Base-by-base conservation (phyloP, 1,284 basidiomycete species). In the Pseudozyma tsukubaensis region DNA sequence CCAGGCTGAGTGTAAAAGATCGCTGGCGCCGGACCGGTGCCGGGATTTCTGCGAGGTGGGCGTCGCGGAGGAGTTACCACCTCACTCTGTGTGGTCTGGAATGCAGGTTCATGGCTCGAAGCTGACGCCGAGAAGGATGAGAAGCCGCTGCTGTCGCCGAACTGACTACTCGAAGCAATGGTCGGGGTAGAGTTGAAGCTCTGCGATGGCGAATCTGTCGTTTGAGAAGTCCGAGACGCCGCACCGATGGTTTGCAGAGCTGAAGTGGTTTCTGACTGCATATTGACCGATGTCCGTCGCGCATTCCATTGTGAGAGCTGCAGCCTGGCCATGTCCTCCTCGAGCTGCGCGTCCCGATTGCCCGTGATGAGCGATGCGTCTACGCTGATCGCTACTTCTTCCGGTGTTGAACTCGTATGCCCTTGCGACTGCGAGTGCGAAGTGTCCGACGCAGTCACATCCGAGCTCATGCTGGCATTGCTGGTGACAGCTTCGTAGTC, bases 351-450 rank as follows among this genome's bases (percentile, higher is more conserved):
- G 39, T 70, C 57, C 0, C 59, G 50, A 36, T 74, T 55, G 12
- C 72, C 72, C 1, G 45, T 64, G 32, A 73, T 61, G 39, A 73
- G 42, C 3, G 60, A 61, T 8, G 71, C 39, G 13, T 65, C 65
- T 8, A 68, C 40, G 16, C 37, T 45, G 21, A 73, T 51, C 8
- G 57, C 57, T 9, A 60, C 12, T 37, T 68, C 65, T 12, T 49
- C 36, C 32, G 37, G n/a, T n/a, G n/a, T n/a, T n/a, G n/a, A n/a
- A n/a, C n/a, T 24, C 2, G 47, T 39, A 10, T 11, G 10, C 7
- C 18, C 19, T 7, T 53, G 12, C 24, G 50, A 32, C 4, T 55
- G 54, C 50, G 58, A 56, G 37, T 48, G 29, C 0, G 64, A 53
- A 9, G 55, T 37, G 16, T 40, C 56, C 0, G 62, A 64, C 19